Conservation (phyloP, 2,329 filamentous ascomycete species). For the Spiromastix sp. region DNA sequence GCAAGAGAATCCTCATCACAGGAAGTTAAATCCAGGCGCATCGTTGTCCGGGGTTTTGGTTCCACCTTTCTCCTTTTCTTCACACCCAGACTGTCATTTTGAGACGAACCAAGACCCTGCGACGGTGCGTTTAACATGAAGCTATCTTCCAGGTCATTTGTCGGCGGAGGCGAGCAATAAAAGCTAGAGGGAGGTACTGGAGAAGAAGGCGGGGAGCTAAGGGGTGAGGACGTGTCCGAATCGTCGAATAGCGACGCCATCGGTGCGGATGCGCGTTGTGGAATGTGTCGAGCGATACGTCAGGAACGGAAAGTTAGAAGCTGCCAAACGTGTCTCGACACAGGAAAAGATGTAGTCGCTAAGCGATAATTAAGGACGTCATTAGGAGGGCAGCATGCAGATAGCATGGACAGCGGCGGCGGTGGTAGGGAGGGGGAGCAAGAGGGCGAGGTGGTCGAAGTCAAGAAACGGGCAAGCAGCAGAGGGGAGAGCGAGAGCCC, state of each 20-base stretch:
- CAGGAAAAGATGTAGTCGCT: not conserved
- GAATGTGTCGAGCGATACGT: slow-evolving; percentile 1
- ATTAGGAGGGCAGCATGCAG: not conserved
- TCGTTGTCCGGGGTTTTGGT: slow-evolving; percentile 64
- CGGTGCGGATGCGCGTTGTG: not conserved
- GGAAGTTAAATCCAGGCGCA: slow-evolving; percentile 59
- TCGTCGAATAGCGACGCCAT: slow-evolving; percentile 1
- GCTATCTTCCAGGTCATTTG: slow-evolving; percentile 27
- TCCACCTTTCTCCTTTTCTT: slow-evolving; percentile 64
- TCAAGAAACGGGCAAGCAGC: not conserved
- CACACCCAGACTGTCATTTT: slow-evolving; percentile 56
- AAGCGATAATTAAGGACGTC: not conserved
- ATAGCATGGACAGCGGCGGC: not conserved
- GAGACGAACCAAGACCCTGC: slow-evolving; percentile 23
- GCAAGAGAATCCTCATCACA: slow-evolving; percentile 21
- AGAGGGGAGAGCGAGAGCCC: not conserved
- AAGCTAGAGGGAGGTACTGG: slow-evolving; percentile 27
- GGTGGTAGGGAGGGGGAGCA: not conserved
- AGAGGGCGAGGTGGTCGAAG: not conserved
- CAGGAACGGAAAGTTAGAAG: not conserved
- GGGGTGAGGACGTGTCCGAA: slow-evolving; percentile 29
- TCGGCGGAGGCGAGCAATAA: slow-evolving; percentile 34
- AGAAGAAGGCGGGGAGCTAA: slow-evolving; percentile 33
- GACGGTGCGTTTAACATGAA: slow-evolving; percentile 20
- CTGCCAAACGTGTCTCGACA: too few species aligned